Evolutionary conservation across 495 filamentous ascomycete genomes (phyloP), one percentile per base, ranked within the genome.

Genomic region (Xylaria scruposa): DNA sequence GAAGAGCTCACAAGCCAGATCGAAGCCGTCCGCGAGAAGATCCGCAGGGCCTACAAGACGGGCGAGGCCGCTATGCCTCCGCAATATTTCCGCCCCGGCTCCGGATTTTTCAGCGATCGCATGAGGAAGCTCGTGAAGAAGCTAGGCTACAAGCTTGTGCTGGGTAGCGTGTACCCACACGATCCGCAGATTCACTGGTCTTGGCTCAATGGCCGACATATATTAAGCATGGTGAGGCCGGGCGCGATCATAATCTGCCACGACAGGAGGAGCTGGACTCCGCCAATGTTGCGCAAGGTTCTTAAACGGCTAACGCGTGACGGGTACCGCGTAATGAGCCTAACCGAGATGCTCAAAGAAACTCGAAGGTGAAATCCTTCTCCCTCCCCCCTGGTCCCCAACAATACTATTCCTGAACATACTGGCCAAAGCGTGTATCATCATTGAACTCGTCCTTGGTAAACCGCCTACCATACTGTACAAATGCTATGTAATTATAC

Each of bases 81-180:
- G 12, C 84, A 83, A 76, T 92, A 90, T 75, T 97, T 94, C 78
- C 87, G 94, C 0, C 94, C 94, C 1, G 94, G 94, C 0, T 93
- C 90, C 0, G 94, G 94, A 21, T 90, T 95, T 76, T 96, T 95
- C 77, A 92, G 87, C 73, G 80, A 84, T 13, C 79, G 88, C 8
- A 92, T 96, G 88, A 82, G 90, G 12, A 79, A 79, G 24, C 75
- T 90, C 10, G 79, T 92, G 15, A 72, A 76, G 24, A 78, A 74
- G 59, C 66, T 93, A 56, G 90, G 89, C 0, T 93, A 92, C 77
- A 76, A 84, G 53, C 75, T 95, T 3, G 91, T 95, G 19, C 81
- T 97, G 42, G 94, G 94, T 17, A 91, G 89, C 78, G 91, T 96
- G 40, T 97, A 95, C 79, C 94, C 94, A 17, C 93, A 97, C 81